Conservation (phyloP, 1,284 basidiomycete species). For the Albatrellus sp. region DNA sequence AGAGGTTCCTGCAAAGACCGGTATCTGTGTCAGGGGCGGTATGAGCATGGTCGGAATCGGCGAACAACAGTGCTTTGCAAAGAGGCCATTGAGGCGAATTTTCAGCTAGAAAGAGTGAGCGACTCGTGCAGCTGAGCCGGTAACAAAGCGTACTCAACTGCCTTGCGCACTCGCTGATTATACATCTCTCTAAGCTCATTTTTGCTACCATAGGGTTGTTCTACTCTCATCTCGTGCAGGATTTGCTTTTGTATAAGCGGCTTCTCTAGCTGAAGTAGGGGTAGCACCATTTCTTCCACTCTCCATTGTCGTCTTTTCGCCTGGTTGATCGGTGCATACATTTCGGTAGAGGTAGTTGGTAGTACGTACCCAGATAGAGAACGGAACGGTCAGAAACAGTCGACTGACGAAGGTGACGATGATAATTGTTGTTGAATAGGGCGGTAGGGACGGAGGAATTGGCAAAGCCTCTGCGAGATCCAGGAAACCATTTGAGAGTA, state of each 20-base stretch:
- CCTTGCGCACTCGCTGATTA: constrained; percentile 25
- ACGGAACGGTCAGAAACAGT: constrained; percentile 55
- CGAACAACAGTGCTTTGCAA: constrained; percentile 42
- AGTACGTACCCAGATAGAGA: constrained; percentile 66
- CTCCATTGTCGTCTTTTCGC: constrained; percentile 51
- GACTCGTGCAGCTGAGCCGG: neutral
- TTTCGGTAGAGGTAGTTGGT: neutral
- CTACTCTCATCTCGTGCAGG: constrained; percentile 44
- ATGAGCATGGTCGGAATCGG: constrained; percentile 48
- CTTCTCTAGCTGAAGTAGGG: constrained; percentile 45
- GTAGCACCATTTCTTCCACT: constrained; percentile 57
- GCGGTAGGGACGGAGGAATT: constrained; percentile 48
- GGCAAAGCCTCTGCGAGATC: constrained; percentile 61
- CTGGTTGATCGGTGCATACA: constrained; percentile 22
- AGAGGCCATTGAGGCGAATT: constrained; percentile 43
- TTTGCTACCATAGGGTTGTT: constrained; percentile 40
- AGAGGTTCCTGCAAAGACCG: constrained; percentile 59
- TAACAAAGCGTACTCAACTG: constrained; percentile 7
- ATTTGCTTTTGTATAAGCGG: constrained; percentile 40
- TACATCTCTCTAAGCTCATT: constrained; percentile 38
- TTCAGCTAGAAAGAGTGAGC: constrained; percentile 29
- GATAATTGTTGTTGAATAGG: constrained; percentile 71
- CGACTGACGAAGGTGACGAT: constrained; percentile 59
- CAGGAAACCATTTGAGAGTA: constrained; percentile 37
- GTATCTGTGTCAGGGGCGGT: constrained; percentile 58